These are phyloP conservation scores for Trichoderma virens DNA, from an alignment of 495 filamentous ascomycete species.

Conservation along the genomic window DNA sequence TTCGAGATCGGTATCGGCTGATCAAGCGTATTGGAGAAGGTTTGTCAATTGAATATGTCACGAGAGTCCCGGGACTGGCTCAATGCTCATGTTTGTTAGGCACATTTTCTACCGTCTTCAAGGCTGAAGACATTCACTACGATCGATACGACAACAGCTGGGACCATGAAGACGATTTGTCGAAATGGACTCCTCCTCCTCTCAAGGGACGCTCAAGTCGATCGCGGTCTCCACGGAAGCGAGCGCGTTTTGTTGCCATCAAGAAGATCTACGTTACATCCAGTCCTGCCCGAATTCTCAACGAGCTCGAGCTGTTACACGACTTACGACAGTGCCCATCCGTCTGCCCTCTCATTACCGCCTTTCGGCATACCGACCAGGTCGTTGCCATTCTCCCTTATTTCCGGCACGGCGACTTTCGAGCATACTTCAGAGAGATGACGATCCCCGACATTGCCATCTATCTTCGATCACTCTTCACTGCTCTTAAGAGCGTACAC, in stretches of 20 bases:
- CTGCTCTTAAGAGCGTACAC: slow-evolving; percentile 77
- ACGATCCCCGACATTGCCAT: slow-evolving; percentile 72
- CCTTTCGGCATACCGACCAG: slow-evolving; percentile 88
- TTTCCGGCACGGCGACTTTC: slow-evolving; percentile 92
- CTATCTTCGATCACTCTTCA: slow-evolving; percentile 85
- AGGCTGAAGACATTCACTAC: slow-evolving; percentile 92
- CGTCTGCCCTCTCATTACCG: slow-evolving; percentile 93
- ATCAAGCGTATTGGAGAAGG: slow-evolving; percentile 98
- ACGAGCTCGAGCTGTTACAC: slow-evolving; percentile 94
- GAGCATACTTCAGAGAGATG: slow-evolving; percentile 88
- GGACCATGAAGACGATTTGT: slow-evolving; percentile 63
- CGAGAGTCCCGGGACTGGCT: slow-evolving; percentile 9
- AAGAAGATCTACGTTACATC: slow-evolving; percentile 99
- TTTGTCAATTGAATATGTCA: slow-evolving; percentile 21
- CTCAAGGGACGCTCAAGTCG: slow-evolving; percentile 31
- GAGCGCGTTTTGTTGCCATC: slow-evolving; percentile 79
- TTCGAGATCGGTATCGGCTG: slow-evolving; percentile 72
- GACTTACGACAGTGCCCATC: slow-evolving; percentile 72
- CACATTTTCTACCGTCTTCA: slow-evolving; percentile 98
- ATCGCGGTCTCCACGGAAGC: slow-evolving; percentile 25
- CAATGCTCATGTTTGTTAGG: slow-evolving; percentile 39
- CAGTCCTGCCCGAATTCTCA: slow-evolving; percentile 84
- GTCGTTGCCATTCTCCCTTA: slow-evolving; percentile 92
- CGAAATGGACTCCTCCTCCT: slow-evolving; percentile 55
- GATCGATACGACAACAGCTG: slow-evolving; percentile 77